phyloP scores from a whole-genome alignment of 331 rosid genomes.

The Ulmus americana region DNA sequence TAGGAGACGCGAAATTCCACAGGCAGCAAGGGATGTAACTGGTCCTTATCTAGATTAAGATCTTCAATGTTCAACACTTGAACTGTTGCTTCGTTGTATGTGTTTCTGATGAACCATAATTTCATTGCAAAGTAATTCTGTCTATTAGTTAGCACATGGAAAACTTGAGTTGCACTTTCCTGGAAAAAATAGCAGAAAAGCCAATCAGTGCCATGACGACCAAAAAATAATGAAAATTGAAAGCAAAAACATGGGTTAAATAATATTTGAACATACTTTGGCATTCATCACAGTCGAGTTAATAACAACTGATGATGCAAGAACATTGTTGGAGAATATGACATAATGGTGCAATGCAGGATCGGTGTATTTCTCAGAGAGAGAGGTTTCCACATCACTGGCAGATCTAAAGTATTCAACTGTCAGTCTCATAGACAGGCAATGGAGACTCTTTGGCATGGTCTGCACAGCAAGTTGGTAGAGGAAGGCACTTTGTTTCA shows the following conservation, averaged over 20 bases:
- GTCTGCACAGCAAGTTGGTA: slow-evolving; percentile 92
- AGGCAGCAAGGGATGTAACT: slow-evolving; percentile 44
- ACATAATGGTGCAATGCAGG: slow-evolving; percentile 65
- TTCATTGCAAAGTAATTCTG: slow-evolving; percentile 88
- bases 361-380: slow-evolving; percentile 53
- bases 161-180: slow-evolving; percentile 73
- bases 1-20: slow-evolving; percentile 78
- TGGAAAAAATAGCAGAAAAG: slow-evolving; percentile 38
- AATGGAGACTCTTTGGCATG: slow-evolving; percentile 91
- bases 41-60: slow-evolving; percentile 39
- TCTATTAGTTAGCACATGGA: slow-evolving; percentile 88
- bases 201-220: slow-evolving; percentile 24
- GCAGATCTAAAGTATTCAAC: slow-evolving; percentile 77
- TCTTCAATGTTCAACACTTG: slow-evolving; percentile 73
- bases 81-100: slow-evolving; percentile 57
- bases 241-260: slow-evolving; percentile 7
- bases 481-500: slow-evolving; percentile 94
- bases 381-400: slow-evolving; percentile 37
- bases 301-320: slow-evolving; percentile 82
- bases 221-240: slow-evolving; percentile 9
- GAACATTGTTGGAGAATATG: slow-evolving; percentile 78
- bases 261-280: slow-evolving; percentile 49
- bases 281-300: slow-evolving; percentile 76
- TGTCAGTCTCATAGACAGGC: slow-evolving; percentile 85
- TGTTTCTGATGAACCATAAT: slow-evolving; percentile 76